Evolutionary conservation across 495 filamentous ascomycete genomes (phyloP).

Genomic region (Talaromyces stipitatus): DNA sequence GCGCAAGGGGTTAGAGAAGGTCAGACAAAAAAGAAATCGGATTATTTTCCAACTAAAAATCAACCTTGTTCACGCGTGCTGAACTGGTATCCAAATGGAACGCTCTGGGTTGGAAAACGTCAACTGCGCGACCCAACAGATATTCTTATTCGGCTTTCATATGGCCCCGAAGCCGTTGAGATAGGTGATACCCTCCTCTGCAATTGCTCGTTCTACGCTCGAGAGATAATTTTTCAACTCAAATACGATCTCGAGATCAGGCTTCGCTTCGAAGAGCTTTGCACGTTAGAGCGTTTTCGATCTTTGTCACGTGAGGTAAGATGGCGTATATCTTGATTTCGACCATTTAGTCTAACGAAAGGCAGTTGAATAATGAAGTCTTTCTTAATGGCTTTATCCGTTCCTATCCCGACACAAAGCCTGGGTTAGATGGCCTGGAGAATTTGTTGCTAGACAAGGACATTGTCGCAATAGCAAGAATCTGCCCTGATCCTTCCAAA

Average conservation of each 20-base stretch:
- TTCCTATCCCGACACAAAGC: constrained; percentile 26
- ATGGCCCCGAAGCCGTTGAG: constrained; percentile 24
- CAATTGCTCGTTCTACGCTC: constrained; percentile 15
- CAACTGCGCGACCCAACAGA: background rate
- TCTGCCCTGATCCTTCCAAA: constrained; percentile 1
- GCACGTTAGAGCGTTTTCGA: constrained; percentile 26
- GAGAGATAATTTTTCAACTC: background rate
- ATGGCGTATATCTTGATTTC: background rate
- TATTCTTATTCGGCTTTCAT: constrained; percentile 16
- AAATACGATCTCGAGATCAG: constrained; percentile 17
- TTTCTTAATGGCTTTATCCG: constrained; percentile 27
- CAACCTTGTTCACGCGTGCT: background rate
- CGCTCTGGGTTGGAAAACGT: background rate
- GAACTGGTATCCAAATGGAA: background rate
- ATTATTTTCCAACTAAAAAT: background rate
- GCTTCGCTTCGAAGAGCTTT: constrained; percentile 35
- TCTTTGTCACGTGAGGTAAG: constrained; percentile 24
- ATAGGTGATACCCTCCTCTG: constrained; percentile 34
- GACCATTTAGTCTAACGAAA: background rate
- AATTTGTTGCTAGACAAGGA: constrained; percentile 18
- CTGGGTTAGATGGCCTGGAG: constrained; percentile 18
- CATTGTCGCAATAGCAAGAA: constrained; percentile 18
- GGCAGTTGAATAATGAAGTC: background rate
- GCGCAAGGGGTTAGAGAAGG: background rate
- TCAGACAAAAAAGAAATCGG: background rate